Percentiles rank a stretch among this genome's conserved stretches.
These are phyloP conservation scores for Fusarium udum DNA, from an alignment of 2,329 filamentous ascomycete genomes.

Conservation along the genomic window DNA sequence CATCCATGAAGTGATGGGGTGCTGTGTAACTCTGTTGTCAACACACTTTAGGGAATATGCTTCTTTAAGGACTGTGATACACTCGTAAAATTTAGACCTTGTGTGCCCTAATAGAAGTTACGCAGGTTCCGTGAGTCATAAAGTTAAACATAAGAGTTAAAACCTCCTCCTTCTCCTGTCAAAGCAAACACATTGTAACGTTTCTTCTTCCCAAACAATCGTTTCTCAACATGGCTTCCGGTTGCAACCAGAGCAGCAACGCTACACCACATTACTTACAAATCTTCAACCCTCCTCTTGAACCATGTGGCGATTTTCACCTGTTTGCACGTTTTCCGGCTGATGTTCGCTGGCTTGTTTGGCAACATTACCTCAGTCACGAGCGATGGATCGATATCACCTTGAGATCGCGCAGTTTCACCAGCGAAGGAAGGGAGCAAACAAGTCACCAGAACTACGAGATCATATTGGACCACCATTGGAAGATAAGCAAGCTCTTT, in stretches of 20 bases:
- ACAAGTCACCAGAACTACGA: fast-evolving
- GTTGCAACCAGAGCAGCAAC: not conserved
- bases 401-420: fast-evolving
- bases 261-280: not conserved
- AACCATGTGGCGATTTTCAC: not conserved
- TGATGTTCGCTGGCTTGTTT: not conserved
- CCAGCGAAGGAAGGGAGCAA: fast-evolving
- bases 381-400: not conserved
- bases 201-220: not conserved
- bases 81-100: not conserved
- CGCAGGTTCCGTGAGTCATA: not conserved
- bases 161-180: fast-evolving
- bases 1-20: not conserved
- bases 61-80: not conserved
- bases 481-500: constrained; percentile 1
- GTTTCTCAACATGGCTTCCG: not conserved
- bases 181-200: not conserved
- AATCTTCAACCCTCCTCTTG: not conserved
- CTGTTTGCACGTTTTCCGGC: not conserved
- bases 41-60: not conserved
- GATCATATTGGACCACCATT: fast-evolving
- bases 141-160: not conserved
- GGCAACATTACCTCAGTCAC: not conserved
- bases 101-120: not conserved
- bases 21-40: not conserved